phyloP scores from a whole-genome alignment of 371 early-diverging fungal genomes.

The Syncephalastrum sp. region DNA sequence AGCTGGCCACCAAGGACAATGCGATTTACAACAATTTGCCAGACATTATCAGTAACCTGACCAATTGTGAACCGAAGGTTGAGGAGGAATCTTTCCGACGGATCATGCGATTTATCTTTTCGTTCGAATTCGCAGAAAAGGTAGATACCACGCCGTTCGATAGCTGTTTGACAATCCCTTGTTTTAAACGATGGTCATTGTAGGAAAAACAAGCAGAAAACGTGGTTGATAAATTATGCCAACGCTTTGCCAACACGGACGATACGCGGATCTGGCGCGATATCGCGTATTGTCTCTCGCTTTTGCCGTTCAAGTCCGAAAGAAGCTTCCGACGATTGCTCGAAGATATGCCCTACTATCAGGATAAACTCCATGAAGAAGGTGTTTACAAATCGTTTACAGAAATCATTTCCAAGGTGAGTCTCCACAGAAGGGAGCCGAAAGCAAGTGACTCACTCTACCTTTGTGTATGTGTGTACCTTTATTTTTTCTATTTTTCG shows the following conservation, averaged over 20 bases:
- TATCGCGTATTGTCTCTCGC: constrained; percentile 86
- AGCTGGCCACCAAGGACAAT: constrained; percentile 94
- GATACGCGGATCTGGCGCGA: constrained; percentile 87
- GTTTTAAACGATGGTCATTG: constrained; percentile 5
- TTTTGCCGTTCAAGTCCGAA: constrained; percentile 85
- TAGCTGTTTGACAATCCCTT: background rate
- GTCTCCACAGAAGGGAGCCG: background rate
- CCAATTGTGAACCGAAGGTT: constrained; percentile 55
- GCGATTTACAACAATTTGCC: constrained; percentile 97
- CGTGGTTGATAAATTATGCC: constrained; percentile 92
- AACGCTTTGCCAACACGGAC: constrained; percentile 79
- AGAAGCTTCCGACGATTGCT: constrained; percentile 79
- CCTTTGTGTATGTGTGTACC: background rate
- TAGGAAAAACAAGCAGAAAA: constrained; percentile 93
- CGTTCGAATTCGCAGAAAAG: constrained; percentile 89
- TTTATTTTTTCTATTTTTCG: background rate
- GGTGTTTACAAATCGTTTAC: constrained; percentile 75
- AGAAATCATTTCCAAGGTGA: constrained; percentile 85
- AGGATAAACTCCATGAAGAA: constrained; percentile 86
- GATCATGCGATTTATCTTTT: constrained; percentile 88
- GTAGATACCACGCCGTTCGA: constrained; percentile 23
- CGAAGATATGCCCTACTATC: constrained; percentile 78
- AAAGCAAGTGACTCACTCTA: too few species aligned
- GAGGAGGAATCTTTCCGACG: constrained; percentile 76
- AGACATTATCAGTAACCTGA: constrained; percentile 92